Percentiles rank a stretch among this genome's conserved stretches.
phyloP scores from a whole-genome alignment of 139 green algal genomes.

The Pseudopediastrum boryanum region DNA sequence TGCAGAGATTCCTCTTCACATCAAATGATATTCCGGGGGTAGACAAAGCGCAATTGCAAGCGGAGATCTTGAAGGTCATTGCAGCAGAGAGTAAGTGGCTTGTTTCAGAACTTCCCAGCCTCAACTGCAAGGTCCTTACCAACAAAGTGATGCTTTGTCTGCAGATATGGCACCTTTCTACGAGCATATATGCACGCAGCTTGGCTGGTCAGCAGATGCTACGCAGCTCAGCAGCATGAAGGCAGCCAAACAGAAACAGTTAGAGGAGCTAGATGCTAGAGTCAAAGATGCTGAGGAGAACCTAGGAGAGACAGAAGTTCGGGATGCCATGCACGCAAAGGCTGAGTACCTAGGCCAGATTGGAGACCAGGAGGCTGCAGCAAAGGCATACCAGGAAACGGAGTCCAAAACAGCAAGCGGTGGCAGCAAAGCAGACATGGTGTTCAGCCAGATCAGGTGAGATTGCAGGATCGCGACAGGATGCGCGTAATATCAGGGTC shows the following conservation, averaged over 20 bases:
- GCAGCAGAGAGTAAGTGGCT: not conserved
- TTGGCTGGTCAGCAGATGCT: constrained; percentile 67
- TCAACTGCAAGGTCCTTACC: not conserved
- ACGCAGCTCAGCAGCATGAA: constrained; percentile 64
- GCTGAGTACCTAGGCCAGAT: constrained; percentile 86
- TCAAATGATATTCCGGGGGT: constrained; percentile 44
- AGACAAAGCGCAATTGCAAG: constrained; percentile 56
- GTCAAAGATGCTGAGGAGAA: constrained; percentile 91
- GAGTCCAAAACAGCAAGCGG: constrained; percentile 90
- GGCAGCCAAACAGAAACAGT: constrained; percentile 54
- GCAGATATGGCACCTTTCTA: constrained; percentile 80
- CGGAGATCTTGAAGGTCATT: constrained; percentile 61
- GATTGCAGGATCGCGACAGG: not conserved
- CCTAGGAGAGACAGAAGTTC: constrained; percentile 88
- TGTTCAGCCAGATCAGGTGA: constrained; percentile 85
- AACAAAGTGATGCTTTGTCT: not conserved
- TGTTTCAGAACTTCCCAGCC: not conserved
- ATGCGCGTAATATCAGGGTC: not conserved
- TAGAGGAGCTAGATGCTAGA: constrained; percentile 74
- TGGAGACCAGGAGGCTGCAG: constrained; percentile 76
- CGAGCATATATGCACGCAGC: constrained; percentile 68
- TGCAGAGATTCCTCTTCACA: constrained; percentile 69
- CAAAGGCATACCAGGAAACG: constrained; percentile 72
- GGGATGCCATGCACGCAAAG: constrained; percentile 88
- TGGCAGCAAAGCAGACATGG: constrained; percentile 94